Evolutionary conservation across 2,329 filamentous ascomycete species (phyloP), one percentile per base, ranked within the genome.

Genomic region (Dothistroma septosporum): DNA sequence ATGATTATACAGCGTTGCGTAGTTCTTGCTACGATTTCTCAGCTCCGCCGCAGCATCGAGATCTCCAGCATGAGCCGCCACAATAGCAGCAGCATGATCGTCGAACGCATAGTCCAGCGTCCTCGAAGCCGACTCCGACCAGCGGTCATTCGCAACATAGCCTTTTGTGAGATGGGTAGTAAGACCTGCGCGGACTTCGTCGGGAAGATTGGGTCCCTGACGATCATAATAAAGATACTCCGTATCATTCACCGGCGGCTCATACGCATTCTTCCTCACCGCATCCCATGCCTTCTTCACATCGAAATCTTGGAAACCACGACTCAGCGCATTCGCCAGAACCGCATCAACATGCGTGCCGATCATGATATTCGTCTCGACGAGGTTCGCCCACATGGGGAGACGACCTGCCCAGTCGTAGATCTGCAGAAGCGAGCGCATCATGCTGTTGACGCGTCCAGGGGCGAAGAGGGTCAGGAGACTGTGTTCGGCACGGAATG

Each of bases 351-450:
- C 79, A 59, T 81, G 79, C 0, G 79, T 80, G 1, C 78, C 78
- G 37, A 81, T 79, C 79, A 81, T 81, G 61, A 80, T 80, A 67
- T 81, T 81, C 0, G 78, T 81, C 63, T 81, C 79, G 5, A 81
- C 72, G 61, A 80, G 70, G 57, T 81, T 81, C 0, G 78, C 79
- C 79, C 78, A 81, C 72, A 81, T 79, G 0, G 79, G 79, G 9
- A 81, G 65, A 47, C 79, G 71, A 2, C 78, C 78, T 5, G 74
- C 74, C 78, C 78, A 81, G 56, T 79, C 75, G 55, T 79, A 81
- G 22, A 81, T 80, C 6, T 70, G 67, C 1, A 81, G 66, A 11
- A 81, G 71, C 0, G 76, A 74, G 7, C 78, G 72, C 76, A 81
- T 80, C 78, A 81, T 80, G 35, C 73, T 70, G 53, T 80, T 77